phyloP scores from a whole-genome alignment of 371 early-diverging fungal genomes.

The Mortierella sp. region DNA sequence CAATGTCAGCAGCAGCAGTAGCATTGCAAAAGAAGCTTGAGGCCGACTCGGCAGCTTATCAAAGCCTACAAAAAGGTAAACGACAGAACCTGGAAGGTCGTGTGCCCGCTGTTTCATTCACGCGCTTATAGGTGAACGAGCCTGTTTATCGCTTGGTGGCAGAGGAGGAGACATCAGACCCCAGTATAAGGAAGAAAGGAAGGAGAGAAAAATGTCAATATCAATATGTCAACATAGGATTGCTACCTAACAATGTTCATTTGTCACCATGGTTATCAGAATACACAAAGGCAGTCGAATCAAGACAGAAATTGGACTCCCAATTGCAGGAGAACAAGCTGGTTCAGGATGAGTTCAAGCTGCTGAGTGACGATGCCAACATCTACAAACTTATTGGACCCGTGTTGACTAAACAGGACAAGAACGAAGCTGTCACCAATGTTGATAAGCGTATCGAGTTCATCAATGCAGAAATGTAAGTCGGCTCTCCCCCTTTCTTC shows the following conservation, averaged over 20 bases:
- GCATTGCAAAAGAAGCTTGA: slow-evolving; percentile 68
- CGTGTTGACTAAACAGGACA: slow-evolving; percentile 93
- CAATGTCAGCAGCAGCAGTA: slow-evolving; percentile 41
- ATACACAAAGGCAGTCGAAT: slow-evolving; percentile 77
- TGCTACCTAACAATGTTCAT: no score
- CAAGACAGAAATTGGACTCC: slow-evolving; percentile 89
- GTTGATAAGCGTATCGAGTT: slow-evolving; percentile 94
- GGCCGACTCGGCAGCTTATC: slow-evolving; percentile 70
- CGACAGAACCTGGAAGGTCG: not conserved
- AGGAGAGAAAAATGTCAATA: no score
- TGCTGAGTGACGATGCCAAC: slow-evolving; percentile 80
- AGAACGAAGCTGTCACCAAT: slow-evolving; percentile 84
- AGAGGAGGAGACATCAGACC: no score
- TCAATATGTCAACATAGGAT: no score
- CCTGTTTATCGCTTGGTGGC: no score
- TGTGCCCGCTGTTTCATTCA: no score
- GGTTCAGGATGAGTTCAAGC: slow-evolving; percentile 90
- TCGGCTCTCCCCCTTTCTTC: not conserved
- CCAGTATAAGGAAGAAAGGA: no score
- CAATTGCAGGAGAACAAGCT: slow-evolving; percentile 95
- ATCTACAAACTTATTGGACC: slow-evolving; percentile 97
- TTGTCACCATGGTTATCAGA: no score
- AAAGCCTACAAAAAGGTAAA: slow-evolving; percentile 70
- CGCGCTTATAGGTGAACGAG: no score
- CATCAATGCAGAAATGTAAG: slow-evolving; percentile 89